Evolutionary conservation across 1,284 basidiomycete genomes (phyloP).

Genomic region (Neolentinus lepideus): DNA sequence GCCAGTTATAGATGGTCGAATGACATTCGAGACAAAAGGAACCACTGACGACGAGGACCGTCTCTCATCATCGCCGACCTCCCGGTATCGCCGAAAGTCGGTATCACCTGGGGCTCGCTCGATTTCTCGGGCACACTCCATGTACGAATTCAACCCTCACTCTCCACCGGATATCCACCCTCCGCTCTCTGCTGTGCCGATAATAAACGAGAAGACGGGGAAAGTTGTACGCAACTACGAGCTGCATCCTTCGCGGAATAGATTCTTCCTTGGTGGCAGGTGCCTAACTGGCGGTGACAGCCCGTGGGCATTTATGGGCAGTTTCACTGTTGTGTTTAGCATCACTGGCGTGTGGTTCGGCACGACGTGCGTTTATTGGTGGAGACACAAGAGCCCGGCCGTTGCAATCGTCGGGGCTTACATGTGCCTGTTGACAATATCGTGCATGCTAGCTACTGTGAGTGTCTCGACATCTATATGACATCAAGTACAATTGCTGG

Average conservation of each 20-base stretch:
- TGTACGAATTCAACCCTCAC: conserved; percentile 1
- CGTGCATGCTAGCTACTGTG: conserved; percentile 72
- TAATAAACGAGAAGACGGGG: conserved; percentile 31
- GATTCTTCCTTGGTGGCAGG: conserved; percentile 67
- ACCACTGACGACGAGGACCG: neutral
- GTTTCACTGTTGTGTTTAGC: conserved; percentile 53
- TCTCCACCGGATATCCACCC: conserved; percentile 4
- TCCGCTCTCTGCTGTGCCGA: conserved; percentile 38
- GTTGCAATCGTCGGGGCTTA: conserved; percentile 73
- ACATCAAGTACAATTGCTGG: too few relatives aligned
- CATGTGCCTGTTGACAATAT: conserved; percentile 67
- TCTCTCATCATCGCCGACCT: neutral
- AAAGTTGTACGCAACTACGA: conserved; percentile 48
- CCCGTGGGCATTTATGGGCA: conserved; percentile 68
- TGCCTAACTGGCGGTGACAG: conserved; percentile 82
- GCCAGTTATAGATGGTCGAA: neutral
- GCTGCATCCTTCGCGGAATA: conserved; percentile 62
- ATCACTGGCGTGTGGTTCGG: conserved; percentile 78
- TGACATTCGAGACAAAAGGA: neutral
- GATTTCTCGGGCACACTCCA: neutral
- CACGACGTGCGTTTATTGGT: conserved; percentile 84
- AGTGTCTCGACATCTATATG: conserved; percentile 18
- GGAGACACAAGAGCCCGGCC: conserved; percentile 69
- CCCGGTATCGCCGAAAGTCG: conserved; percentile 1
- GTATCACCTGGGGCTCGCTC: neutral